These are phyloP conservation scores for Solanum clarkiae DNA, from an alignment of 257 asterid genomes.

Conservation along the genomic window DNA sequence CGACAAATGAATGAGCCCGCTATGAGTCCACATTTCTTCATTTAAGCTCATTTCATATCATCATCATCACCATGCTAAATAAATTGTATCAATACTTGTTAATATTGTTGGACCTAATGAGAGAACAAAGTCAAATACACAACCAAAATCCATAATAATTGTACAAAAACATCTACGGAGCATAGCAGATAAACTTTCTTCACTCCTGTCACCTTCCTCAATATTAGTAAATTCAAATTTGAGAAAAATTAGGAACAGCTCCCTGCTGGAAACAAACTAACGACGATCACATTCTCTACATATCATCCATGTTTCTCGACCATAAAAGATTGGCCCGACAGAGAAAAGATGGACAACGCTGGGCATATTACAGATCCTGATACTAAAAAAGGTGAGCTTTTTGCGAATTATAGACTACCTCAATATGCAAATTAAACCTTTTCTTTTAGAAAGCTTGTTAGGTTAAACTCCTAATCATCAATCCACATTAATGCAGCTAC, in stretches of 20 bases:
- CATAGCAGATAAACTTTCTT: background rate
- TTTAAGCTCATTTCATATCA: background rate
- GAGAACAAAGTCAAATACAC: background rate
- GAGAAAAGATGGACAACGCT: conserved; percentile 20
- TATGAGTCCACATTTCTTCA: background rate
- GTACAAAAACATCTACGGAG: background rate
- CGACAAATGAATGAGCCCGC: background rate
- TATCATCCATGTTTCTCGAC: conserved; percentile 34
- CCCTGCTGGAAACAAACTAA: background rate
- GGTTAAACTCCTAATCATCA: conserved; percentile 30
- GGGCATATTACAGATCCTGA: conserved; percentile 14
- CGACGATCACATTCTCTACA: background rate
- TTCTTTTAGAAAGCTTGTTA: conserved; percentile 29
- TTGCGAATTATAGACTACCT: conserved; percentile 29
- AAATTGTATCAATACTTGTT: background rate
- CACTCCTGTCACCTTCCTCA: background rate
- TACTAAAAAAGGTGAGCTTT: background rate
- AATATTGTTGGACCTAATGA: background rate
- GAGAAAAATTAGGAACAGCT: background rate
- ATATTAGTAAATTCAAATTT: background rate
- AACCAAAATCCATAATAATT: background rate
- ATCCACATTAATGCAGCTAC: conserved; percentile 8
- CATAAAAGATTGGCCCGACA: conserved; percentile 31
- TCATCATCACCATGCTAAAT: background rate
- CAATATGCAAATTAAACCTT: conserved; percentile 18